Evolutionary conservation across 148 eudicot genomes (phyloP), one percentile per base, ranked within the genome.

Genomic region (Diospyros lotus): DNA sequence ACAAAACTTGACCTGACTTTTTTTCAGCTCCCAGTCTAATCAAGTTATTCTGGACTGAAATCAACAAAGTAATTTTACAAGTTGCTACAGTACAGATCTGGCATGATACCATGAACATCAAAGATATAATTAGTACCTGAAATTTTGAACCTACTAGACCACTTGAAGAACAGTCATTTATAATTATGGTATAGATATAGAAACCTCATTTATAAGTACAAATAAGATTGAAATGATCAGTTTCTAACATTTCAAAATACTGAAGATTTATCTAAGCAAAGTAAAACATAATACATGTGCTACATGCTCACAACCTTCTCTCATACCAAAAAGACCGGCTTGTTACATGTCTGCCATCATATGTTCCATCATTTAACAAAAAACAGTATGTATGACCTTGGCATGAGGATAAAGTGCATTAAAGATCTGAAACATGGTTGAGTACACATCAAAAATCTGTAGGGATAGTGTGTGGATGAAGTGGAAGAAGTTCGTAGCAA

Each of bases 141-240:
- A 73, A 64, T 63, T 51, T 41, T 73, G 69, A 40, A 73, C 50
- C 76, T 63, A 39, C 39, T 40, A 73, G 42, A 51, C 68, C 69
- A 73, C 59, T 55, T 5, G 38, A 64, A 50, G 68, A 73, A 73
- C 17, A 43, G 63, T 41, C 39, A 14, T 38, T 50, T 68, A 52
- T 1, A 45, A 73, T 1, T 15, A 62, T 60, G 64, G 59, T 58
- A 71, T 44, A 65, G 9, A 46, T 9, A 48, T 44, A 66, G 3
- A 40, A 56, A 14, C 10, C 41, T 28, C 18, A 5, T 60, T 8
- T 8, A 48, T 12, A 64, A 42, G 48, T 64, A 64, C 2, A 41
- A 61, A 42, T 5, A 40, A 12, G 5, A 40, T 40, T 41, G 48
- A 64, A 64, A 64, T 38, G 42, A 73, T 56, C 10, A 17, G 62